Evolutionary conservation across 371 early-diverging fungal species (phyloP), one percentile per base, ranked within the genome.

Genomic region (Mortierella sp.): DNA sequence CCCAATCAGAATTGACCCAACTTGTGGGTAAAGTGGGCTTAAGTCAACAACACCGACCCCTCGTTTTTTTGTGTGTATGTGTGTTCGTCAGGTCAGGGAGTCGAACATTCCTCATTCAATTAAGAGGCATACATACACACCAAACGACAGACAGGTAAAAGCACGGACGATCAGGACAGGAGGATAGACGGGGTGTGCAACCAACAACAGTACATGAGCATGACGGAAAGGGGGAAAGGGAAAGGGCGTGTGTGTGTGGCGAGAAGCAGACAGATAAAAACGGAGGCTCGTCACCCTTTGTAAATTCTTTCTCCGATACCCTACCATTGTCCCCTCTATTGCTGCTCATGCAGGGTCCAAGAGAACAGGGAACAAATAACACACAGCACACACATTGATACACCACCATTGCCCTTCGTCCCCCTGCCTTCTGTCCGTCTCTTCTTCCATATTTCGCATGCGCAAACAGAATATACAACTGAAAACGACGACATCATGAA

Each of bases 261-360:
- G 21, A 21, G 35, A 4, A 16, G 32, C 14, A 60, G 3, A 32
- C 18, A 24, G 68, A 24, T 18, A 65, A 68, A 38, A 41, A 41
- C 68, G 68, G 68, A 68, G 73, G 44, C 44, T 24, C 18, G 16
- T 18, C 18, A 16, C 29, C 18, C 58, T 49, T 70, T 51, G 35
- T 49, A 54, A 43, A 21, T 51, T 49, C 43, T 70, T 10, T 68
- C 68, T 68, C 41, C 68, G 68, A 68, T 68, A 35, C 68, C 68
- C 68, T 68, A 41, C 14, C 6, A 35, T 10, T 41, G 11, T 41
- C 24, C 24, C 35, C 4, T 65, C 65, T 21, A 4, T 41, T 3
- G 68, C 7, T 68, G 10, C 24, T 68, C 24, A 68, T 68, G 68
- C 68, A 68, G 68, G 68, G 68, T 68, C 68, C 68, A 38, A 68